These are phyloP conservation scores for Raphanus raphanistrum DNA, from an alignment of 345 rosid species.

Conservation along the genomic window DNA sequence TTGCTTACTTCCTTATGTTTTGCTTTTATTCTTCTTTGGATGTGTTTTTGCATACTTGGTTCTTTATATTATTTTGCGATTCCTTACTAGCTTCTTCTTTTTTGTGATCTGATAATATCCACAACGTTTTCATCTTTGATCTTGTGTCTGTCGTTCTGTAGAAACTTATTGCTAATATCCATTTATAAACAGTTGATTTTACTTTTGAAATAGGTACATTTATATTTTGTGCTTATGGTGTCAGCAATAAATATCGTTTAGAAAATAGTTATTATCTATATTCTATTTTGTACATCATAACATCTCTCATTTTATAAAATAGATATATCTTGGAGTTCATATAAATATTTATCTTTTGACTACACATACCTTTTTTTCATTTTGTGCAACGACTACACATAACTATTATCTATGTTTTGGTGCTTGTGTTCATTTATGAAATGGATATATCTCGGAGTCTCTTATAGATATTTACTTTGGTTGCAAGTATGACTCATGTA, in stretches of 20 bases:
- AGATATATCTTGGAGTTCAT: not conserved
- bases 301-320: not conserved
- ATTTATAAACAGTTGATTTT: not conserved
- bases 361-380: not conserved
- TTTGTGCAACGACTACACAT: not conserved
- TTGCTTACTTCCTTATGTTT: no score
- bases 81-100: not conserved
- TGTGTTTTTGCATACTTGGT: not conserved
- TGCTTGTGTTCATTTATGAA: not conserved
- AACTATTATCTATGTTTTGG: not conserved
- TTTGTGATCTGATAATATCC: no score
- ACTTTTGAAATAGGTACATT: not conserved
- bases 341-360: not conserved
- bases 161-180: not conserved
- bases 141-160: not conserved
- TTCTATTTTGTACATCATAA: not conserved
- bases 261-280: not conserved
- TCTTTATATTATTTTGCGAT: not conserved
- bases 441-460: not conserved
- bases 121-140: not conserved
- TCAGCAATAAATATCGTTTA: not conserved
- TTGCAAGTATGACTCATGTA: not conserved
- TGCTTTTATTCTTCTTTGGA: not conserved
- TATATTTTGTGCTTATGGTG: not conserved
- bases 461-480: not conserved